phyloP scores from a whole-genome alignment of 495 filamentous ascomycete genomes.

The Lepraria neglecta region DNA sequence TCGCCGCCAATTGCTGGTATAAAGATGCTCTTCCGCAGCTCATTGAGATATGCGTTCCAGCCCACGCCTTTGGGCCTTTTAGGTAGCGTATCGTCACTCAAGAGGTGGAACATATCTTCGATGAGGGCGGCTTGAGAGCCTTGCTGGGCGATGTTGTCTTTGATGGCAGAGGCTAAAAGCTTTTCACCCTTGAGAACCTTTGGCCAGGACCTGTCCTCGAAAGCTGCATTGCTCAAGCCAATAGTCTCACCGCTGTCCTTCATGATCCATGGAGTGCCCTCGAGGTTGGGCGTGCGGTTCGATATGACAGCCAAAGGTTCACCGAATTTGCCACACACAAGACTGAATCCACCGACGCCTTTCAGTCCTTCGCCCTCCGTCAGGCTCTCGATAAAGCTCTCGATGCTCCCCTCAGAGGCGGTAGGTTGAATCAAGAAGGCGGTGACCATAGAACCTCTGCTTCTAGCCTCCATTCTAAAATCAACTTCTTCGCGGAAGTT shows the following conservation, averaged over 20 bases:
- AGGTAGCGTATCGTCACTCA: slow-evolving; percentile 70
- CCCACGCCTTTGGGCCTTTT: slow-evolving; percentile 45
- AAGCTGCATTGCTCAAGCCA: slow-evolving; percentile 81
- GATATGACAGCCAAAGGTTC: slow-evolving; percentile 79
- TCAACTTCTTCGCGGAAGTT: slow-evolving; percentile 81
- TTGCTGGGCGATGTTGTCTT: slow-evolving; percentile 40
- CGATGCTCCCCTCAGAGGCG: slow-evolving; percentile 38
- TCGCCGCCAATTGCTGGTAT: slow-evolving; percentile 64
- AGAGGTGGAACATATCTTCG: slow-evolving; percentile 59
- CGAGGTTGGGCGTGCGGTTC: slow-evolving; percentile 66
- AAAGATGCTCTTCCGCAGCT: slow-evolving; percentile 75
- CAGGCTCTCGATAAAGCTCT: slow-evolving; percentile 62
- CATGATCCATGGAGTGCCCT: slow-evolving; percentile 64
- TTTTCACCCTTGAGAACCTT: slow-evolving; percentile 64
- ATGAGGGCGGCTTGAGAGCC: slow-evolving; percentile 59
- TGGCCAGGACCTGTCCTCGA: slow-evolving; percentile 68
- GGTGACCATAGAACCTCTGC: slow-evolving; percentile 78
- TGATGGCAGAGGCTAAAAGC: slow-evolving; percentile 44
- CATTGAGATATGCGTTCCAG: slow-evolving; percentile 63
- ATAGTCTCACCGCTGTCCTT: slow-evolving; percentile 55
- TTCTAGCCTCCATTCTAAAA: slow-evolving; percentile 53
- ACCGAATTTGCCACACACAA: slow-evolving; percentile 77
- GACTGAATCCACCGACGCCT: slow-evolving; percentile 82
- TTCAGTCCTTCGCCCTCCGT: slow-evolving; percentile 59
- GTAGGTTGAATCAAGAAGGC: slow-evolving; percentile 62